phyloP scores from a whole-genome alignment of 75 land plant genomes.

The Ceratopteris richardii region DNA sequence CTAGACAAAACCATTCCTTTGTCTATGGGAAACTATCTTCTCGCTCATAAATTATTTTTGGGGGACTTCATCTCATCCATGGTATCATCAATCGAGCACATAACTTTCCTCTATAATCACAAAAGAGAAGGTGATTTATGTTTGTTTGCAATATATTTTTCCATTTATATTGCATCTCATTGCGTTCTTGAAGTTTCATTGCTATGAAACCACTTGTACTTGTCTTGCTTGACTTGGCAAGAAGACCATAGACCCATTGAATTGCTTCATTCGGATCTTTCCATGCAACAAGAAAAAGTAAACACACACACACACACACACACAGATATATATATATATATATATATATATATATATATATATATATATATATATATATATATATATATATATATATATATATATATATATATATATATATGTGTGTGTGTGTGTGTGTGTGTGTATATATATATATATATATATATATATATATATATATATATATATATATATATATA shows the following conservation, averaged over 20 bases:
- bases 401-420: too few relatives aligned
- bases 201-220: constrained; percentile 88
- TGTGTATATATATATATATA: too few relatives aligned
- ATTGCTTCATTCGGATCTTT: constrained; percentile 67
- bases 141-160: constrained; percentile 66
- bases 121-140: constrained; percentile 78
- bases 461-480: too few relatives aligned
- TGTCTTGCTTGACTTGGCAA: constrained; percentile 88
- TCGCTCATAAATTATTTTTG: constrained; percentile 82
- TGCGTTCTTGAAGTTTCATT: constrained; percentile 73
- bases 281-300: constrained; percentile 51
- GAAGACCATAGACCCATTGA: constrained; percentile 59
- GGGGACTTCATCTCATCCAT: constrained; percentile 55
- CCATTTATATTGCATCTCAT: constrained; percentile 59
- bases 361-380: too few relatives aligned
- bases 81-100: constrained; percentile 62
- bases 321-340: too few relatives aligned
- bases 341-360: too few relatives aligned
- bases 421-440: too few relatives aligned
- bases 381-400: too few relatives aligned
- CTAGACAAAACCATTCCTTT: constrained; percentile 18
- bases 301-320: too few relatives aligned
- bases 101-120: constrained; percentile 63
- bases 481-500: too few relatives aligned
- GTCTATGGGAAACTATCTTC: constrained; percentile 76